A percentile compares a stretch with the other conserved stretches of the same genome.
These are phyloP conservation scores for Lactarius trivialis DNA, from an alignment of 768 basidiomycete species.

Conservation along the genomic window DNA sequence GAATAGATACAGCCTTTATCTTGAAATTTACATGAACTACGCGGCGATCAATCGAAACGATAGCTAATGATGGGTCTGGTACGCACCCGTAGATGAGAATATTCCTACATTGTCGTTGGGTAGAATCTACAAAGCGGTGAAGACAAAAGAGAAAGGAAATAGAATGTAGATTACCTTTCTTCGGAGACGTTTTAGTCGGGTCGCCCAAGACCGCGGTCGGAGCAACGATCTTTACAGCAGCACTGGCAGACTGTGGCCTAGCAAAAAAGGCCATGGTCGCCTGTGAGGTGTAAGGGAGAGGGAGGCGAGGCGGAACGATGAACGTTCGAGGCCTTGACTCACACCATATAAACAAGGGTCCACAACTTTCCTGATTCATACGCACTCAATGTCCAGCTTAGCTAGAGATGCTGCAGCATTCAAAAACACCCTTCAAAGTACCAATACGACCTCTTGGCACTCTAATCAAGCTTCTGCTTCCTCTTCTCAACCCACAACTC, in stretches of 20 bases:
- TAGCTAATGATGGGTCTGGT: background rate
- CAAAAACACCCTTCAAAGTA: slow-evolving; percentile 55
- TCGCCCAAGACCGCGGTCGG: slow-evolving; percentile 40
- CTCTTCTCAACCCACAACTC: slow-evolving; percentile 37
- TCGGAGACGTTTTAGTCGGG: slow-evolving; percentile 44
- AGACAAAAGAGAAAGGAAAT: slow-evolving; percentile 12
- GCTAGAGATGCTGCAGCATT: slow-evolving; percentile 67
- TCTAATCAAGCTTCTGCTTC: slow-evolving; percentile 34
- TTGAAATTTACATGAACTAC: slow-evolving; percentile 76
- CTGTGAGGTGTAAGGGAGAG: slow-evolving; percentile 1
- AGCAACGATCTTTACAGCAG: slow-evolving; percentile 67
- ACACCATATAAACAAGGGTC: background rate
- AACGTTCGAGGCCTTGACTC: background rate
- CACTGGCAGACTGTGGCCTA: slow-evolving; percentile 49
- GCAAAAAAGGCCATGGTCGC: slow-evolving; percentile 61
- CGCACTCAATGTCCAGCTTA: slow-evolving; percentile 53
- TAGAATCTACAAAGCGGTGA: slow-evolving; percentile 42
- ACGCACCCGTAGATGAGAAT: slow-evolving; percentile 82
- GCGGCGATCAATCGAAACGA: slow-evolving; percentile 7
- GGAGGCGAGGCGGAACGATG: background rate
- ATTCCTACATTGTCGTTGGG: slow-evolving; percentile 82
- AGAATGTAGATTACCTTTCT: slow-evolving; percentile 32
- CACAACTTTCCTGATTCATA: background rate
- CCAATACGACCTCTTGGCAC: slow-evolving; percentile 73
- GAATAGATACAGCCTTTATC: slow-evolving; percentile 81